Evolutionary conservation across 2,329 filamentous ascomycete species (phyloP).

Genomic region (Allantophomopsis cytisporea): DNA sequence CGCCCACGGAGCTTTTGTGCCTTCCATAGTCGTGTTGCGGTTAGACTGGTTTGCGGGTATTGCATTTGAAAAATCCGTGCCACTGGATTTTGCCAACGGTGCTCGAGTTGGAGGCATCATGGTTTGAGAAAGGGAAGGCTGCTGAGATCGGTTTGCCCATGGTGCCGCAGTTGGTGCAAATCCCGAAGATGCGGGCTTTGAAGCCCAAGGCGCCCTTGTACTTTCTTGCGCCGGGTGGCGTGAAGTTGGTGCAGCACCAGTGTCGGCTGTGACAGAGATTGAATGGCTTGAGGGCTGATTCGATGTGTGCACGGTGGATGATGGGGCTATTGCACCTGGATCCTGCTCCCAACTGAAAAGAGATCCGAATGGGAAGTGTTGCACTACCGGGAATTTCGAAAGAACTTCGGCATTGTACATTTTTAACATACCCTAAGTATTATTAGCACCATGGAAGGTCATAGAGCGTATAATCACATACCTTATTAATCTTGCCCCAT

Average conservation of each 20-base stretch:
- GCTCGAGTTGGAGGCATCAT: slow-evolving; percentile 19
- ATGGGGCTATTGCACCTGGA: slow-evolving; percentile 37
- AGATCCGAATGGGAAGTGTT: slow-evolving; percentile 79
- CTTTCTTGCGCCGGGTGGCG: slow-evolving; percentile 2
- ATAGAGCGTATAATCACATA: slow-evolving; percentile 12
- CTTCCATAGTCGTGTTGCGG: no score
- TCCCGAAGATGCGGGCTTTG: background rate
- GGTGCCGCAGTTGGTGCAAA: slow-evolving; percentile 5
- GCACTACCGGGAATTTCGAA: slow-evolving; percentile 95
- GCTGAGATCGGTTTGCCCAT: background rate
- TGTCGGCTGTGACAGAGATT: slow-evolving; percentile 1
- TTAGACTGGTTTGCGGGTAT: no score
- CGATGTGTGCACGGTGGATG: slow-evolving; percentile 39
- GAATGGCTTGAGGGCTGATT: slow-evolving; percentile 30
- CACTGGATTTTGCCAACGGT: slow-evolving; percentile 11
- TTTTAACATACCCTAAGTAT: slow-evolving; percentile 81
- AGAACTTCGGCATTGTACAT: slow-evolving; percentile 98
- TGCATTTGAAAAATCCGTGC: no score
- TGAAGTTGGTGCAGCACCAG: background rate
- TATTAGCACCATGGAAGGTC: slow-evolving; percentile 1
- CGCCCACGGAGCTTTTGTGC: no score
- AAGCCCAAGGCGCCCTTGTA: slow-evolving; percentile 5
- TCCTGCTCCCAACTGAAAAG: slow-evolving; percentile 67
- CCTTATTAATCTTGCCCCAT: slow-evolving; percentile 98
- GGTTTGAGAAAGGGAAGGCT: slow-evolving; percentile 5